These are phyloP conservation scores for Tribonema minus DNA, from an alignment of 108 stramenopile species.

Conservation along the genomic window DNA sequence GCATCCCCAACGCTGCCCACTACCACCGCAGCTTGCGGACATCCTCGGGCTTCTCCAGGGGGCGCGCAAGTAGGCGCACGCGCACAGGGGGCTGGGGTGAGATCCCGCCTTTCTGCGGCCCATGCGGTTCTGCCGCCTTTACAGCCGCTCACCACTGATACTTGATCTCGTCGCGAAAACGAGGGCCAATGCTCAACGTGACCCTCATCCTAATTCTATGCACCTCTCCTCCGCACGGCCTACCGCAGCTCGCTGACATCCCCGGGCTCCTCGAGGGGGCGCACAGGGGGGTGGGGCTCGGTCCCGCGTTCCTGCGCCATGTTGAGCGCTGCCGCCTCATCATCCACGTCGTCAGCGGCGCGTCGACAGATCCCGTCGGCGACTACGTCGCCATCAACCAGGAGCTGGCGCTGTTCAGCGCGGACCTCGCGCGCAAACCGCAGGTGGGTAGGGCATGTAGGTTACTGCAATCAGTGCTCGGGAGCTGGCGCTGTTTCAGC, in stretches of 20 bases:
- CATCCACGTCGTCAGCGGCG: slow-evolving; percentile 88
- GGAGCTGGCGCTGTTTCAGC: slow-evolving; percentile 78
- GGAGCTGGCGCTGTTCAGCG: slow-evolving; percentile 78
- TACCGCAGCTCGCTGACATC: slow-evolving; percentile 38
- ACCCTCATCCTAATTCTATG: too few species aligned
- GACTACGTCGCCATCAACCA: slow-evolving; percentile 85
- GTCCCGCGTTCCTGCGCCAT: slow-evolving; percentile 37
- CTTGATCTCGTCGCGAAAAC: too few species aligned
- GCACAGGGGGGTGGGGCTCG: slow-evolving; percentile 37
- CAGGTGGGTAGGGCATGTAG: slow-evolving; percentile 48
- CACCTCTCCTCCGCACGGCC: too few species aligned
- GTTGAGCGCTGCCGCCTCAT: slow-evolving; percentile 69
- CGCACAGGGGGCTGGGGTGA: too few species aligned
- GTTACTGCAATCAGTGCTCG: not conserved
- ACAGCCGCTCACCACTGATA: too few species aligned
- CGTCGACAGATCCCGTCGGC: slow-evolving; percentile 76
- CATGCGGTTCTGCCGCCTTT: too few species aligned
- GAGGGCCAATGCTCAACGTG: too few species aligned
- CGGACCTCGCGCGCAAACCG: slow-evolving; percentile 74
- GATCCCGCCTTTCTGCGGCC: too few species aligned
- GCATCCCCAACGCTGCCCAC: too few species aligned
- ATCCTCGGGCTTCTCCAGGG: too few species aligned
- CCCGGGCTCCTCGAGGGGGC: slow-evolving; percentile 36
- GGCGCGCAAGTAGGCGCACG: too few species aligned
- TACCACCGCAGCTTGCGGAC: too few species aligned